Evolutionary conservation across 495 filamentous ascomycete genomes (phyloP), one percentile per base, ranked within the genome.

Genomic region (Lasiosphaeria miniovina): DNA sequence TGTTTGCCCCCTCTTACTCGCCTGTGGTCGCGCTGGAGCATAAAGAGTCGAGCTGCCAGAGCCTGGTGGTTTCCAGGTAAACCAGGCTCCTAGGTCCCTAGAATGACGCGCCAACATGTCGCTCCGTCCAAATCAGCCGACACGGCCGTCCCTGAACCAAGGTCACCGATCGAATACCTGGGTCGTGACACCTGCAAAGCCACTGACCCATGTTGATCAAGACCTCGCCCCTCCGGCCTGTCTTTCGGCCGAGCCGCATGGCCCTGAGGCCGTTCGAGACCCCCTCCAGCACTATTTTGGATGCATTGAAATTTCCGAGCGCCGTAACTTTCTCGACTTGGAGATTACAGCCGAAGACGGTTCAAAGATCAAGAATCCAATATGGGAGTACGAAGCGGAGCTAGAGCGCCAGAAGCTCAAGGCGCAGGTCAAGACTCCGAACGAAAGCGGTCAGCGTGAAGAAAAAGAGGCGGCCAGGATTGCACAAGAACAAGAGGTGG

Each of bases 281-380:
- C 68, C 66, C 15, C 24, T 73, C 9, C 56, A 69, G 6, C 72
- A 74, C 45, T 75, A 67, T 52, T 52, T 69, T 45, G 72, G 71
- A 15, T 75, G 72, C 40, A 69, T 75, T 34, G 55, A 68, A 11
- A 65, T 72, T 17, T 12, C 15, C 4, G 61, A 74, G 0, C 63
- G 65, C 14, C 17, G 58, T 4, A 8, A 46, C 0, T 75, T 72
- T 34, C 64, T 69, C n/a, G 43, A 57, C 4, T 34, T 12, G 3
- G 4, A 40, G 24, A 24, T 24, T 24, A 24, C 24, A 24, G 24
- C 24, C 24, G 24, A 24, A 24, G 24, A 24, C 24, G 24, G 24
- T 24, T 24, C 24, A 24, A 24, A 24, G 24, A 24, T 24, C 24
- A 24, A 24, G 0, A 53, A 59, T 14, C 1, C 6, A 2, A 57